Evolutionary conservation across 1,139 yeast species (phyloP).

Genomic region (Taiozyma sp.): DNA sequence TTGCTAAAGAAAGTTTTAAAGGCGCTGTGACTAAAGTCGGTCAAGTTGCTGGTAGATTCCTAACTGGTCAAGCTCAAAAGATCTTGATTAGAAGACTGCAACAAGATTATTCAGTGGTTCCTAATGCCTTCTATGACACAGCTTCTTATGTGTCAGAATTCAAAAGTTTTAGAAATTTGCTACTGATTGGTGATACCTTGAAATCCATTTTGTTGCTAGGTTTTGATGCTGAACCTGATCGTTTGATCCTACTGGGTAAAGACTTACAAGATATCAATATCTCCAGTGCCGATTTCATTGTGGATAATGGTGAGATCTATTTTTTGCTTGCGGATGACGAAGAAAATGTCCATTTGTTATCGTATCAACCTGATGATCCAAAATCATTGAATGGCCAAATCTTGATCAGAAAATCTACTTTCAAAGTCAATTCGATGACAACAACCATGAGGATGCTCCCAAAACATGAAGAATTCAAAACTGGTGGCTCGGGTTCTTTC

Average conservation of each 20-base stretch:
- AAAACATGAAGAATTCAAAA: constrained; percentile 28
- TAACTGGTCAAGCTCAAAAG: constrained; percentile 88
- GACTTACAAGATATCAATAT: constrained; percentile 65
- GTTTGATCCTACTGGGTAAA: constrained; percentile 76
- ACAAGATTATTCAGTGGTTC: constrained; percentile 75
- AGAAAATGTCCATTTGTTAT: constrained; percentile 67
- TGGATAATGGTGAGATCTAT: constrained; percentile 63
- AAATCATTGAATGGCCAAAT: constrained; percentile 76
- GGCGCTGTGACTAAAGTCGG: constrained; percentile 83
- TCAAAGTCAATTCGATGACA: constrained; percentile 61
- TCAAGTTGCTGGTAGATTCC: constrained; percentile 79
- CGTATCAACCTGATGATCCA: constrained; percentile 92
- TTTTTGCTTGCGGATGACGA: constrained; percentile 69
- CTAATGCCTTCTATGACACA: constrained; percentile 90
- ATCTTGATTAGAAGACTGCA: constrained; percentile 77
- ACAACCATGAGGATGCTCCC: constrained; percentile 58
- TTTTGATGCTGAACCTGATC: constrained; percentile 91
- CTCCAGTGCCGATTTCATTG: constrained; percentile 61
- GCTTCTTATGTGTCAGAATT: constrained; percentile 76
- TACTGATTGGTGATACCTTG: constrained; percentile 75
- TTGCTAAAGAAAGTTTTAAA: constrained; percentile 72
- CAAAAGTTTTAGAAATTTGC: constrained; percentile 76
- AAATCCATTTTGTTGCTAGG: constrained; percentile 84
- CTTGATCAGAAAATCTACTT: constrained; percentile 64
- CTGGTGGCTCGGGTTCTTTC: constrained; percentile 28